A percentile compares a stretch with the other conserved stretches of the same genome.
Evolutionary conservation across 768 basidiomycete genomes (phyloP).

Genomic region (Pilatotrama ljubarskyi): DNA sequence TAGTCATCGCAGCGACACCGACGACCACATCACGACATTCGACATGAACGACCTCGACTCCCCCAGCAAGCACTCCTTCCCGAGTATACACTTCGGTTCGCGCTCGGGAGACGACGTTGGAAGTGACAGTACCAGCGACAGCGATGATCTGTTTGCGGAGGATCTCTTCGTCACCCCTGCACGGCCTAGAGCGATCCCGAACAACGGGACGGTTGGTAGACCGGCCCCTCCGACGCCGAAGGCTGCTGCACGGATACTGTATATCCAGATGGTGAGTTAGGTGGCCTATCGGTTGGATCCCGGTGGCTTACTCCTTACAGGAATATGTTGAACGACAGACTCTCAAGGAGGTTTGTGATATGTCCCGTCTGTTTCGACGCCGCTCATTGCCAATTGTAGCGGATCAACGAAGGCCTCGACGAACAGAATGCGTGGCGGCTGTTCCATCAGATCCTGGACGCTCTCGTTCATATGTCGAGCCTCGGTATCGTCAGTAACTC

Average conservation of each 20-base stretch:
- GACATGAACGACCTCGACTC: constrained; percentile 64
- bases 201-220: constrained; percentile 22
- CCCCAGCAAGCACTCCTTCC: constrained; percentile 66
- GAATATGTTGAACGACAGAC: constrained; percentile 93
- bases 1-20: constrained; percentile 31
- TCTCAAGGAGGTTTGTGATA: constrained; percentile 64
- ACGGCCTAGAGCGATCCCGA: constrained; percentile 7
- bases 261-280: constrained; percentile 85
- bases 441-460: constrained; percentile 88
- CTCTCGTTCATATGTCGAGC: constrained; percentile 85
- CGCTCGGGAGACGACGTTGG: constrained; percentile 38
- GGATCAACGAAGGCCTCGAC: constrained; percentile 75
- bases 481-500: constrained; percentile 69
- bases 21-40: constrained; percentile 57
- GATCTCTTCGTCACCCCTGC: constrained; percentile 21
- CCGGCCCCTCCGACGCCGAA: constrained; percentile 26
- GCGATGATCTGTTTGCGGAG: constrained; percentile 36
- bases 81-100: constrained; percentile 78
- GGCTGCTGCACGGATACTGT: constrained; percentile 56
- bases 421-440: constrained; percentile 90
- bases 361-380: background rate
- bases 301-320: constrained; percentile 36
- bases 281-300: background rate
- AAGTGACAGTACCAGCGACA: constrained; percentile 37
- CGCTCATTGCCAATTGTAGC: constrained; percentile 35